Evolutionary conservation across 2,329 filamentous ascomycete genomes (phyloP).

Genomic region (Didymella exigua): DNA sequence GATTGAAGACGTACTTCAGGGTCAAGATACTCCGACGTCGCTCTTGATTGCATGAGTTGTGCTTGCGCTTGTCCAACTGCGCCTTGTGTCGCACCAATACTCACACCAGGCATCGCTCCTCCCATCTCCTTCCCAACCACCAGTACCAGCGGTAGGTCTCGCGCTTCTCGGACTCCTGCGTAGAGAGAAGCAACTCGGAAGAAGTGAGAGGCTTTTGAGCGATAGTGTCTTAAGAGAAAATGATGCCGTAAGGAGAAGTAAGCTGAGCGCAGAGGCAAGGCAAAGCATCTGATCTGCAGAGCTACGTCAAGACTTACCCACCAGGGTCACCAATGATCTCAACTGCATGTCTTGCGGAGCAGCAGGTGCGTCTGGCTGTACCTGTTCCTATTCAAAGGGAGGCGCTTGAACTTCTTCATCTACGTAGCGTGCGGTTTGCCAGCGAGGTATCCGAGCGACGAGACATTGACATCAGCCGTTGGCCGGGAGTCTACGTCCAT

Average conservation of each 20-base stretch:
- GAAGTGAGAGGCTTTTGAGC: background rate
- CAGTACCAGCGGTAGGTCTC: background rate
- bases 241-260: background rate
- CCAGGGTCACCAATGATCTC: background rate
- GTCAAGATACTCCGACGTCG: conserved; percentile 6
- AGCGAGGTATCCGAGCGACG: background rate
- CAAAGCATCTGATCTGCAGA: background rate
- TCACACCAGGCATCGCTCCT: too few relatives aligned
- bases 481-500: conserved; percentile 32
- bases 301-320: background rate
- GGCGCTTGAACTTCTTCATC: background rate
- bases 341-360: conserved; percentile 2
- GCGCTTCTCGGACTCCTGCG: background rate
- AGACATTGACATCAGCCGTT: conserved; percentile 25
- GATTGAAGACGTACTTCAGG: conserved; percentile 7
- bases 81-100: too few relatives aligned
- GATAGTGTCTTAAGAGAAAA: background rate
- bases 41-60: background rate
- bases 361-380: background rate
- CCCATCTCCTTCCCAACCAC: background rate
- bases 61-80: background rate
- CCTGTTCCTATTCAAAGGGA: background rate
- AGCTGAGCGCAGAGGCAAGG: background rate
- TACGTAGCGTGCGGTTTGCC: conserved; percentile 11
- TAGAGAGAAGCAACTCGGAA: background rate